phyloP scores from a whole-genome alignment of 352 stramenopile genomes.

The Phytophthora uliginosa region DNA sequence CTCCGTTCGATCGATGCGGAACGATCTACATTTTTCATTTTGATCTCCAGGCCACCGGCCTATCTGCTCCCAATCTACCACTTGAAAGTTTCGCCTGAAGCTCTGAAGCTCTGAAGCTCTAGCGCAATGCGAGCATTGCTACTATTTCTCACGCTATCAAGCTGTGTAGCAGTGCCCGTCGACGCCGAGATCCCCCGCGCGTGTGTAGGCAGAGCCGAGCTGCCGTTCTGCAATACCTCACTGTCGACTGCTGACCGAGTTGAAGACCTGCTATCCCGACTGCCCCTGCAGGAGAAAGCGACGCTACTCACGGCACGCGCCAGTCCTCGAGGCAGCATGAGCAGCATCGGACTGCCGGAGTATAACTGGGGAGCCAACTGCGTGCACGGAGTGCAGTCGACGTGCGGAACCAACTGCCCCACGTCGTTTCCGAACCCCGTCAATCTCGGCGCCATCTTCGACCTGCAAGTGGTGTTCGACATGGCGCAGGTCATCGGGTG shows the following conservation, averaged over 20 bases:
- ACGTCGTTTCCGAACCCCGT: slow-evolving; percentile 95
- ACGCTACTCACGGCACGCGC: slow-evolving; percentile 77
- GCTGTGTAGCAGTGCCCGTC: not conserved
- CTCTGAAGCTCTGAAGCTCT: not conserved
- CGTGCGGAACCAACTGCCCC: slow-evolving; percentile 74
- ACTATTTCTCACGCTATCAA: not conserved
- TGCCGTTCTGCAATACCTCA: slow-evolving; percentile 54
- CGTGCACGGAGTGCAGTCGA: slow-evolving; percentile 93
- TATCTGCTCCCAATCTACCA: not conserved
- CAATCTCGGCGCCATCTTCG: slow-evolving; percentile 91
- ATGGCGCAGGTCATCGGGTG: slow-evolving; percentile 92
- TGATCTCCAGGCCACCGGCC: not conserved
- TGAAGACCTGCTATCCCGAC: slow-evolving; percentile 73
- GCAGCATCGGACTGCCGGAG: slow-evolving; percentile 81
- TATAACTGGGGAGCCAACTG: slow-evolving; percentile 97
- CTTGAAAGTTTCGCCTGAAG: not conserved
- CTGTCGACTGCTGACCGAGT: slow-evolving; percentile 73
- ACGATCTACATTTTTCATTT: slow-evolving; percentile 1
- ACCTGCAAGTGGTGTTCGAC: slow-evolving; percentile 74
- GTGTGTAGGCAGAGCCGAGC: slow-evolving; percentile 31
- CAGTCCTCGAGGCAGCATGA: slow-evolving; percentile 80
- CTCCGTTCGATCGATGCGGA: not conserved
- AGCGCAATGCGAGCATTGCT: not conserved
- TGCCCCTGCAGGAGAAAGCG: slow-evolving; percentile 81
- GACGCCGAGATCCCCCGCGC: slow-evolving; percentile 49